Base-by-base conservation (phyloP, 345 rosid species). In the Gossypium bickii region DNA sequence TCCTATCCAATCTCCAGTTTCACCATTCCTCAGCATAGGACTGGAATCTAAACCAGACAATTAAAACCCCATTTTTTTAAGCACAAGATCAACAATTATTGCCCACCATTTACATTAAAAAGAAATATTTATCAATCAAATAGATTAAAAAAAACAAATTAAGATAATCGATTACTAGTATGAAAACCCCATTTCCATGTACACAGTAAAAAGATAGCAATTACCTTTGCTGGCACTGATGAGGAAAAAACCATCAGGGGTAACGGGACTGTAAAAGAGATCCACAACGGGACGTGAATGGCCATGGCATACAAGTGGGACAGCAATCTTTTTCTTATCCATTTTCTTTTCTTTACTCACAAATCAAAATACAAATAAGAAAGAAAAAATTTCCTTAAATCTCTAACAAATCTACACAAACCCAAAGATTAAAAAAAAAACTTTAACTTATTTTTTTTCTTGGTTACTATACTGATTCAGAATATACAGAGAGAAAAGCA, bases 21-120 rank as follows among this genome's bases (percentile, higher is more conserved):
- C 99, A 65, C 99, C 99, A 81, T 95, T 95, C 82, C 99, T 92
- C 87, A 95, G 76, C 99, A 95, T 93, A 27, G 98, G 98, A 66
- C 82, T 93, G 59, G 98, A 90, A 88, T 95, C 99, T 93, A 78
- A 69, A 78, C 24, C 61, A 70, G 47, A 17, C 61, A 56, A 20
- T 25, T 22, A 47, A 47, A 67, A 15, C 2, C 53, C 55, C 55
- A 45, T 12, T 67, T 43, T 45, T 45, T 45, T 9, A 12, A 55
- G 12, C 11, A 38, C 22, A 17, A 22, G 17, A 22, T 22, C 55
- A 45, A 38, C 38, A 18, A 24, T 45, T 7, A 4, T 6, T 12
- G 22, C 38, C 70, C 55, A 43, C 10, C 9, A 11, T 66, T 18
- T 20, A 55, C 1, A 20, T 65, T 11, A 44, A n/a, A 41, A 43